Conservation (phyloP, 1,284 basidiomycete genomes). For the Leccinum fuscescens region DNA sequence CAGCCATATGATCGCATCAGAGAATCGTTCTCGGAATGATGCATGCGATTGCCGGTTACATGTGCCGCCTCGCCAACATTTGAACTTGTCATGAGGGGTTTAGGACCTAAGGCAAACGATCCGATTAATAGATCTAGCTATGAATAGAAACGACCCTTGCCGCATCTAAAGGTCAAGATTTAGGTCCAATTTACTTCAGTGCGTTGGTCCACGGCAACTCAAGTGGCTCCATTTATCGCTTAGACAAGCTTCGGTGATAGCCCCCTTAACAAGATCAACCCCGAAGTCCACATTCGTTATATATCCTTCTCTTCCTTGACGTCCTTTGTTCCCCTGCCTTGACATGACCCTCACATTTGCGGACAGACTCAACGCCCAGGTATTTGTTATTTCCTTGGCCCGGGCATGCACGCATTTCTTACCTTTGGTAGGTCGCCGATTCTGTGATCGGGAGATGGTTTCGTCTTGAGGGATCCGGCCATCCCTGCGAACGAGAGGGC, state of each 20-base stretch:
- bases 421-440: constrained; percentile 53
- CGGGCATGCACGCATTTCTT: neutral
- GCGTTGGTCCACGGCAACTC: neutral
- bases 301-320: constrained; percentile 10
- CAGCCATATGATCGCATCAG: constrained; percentile 15
- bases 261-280: neutral
- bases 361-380: constrained; percentile 44
- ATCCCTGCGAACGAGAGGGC: constrained; percentile 69
- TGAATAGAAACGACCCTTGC: neutral
- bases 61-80: constrained; percentile 10
- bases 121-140: neutral
- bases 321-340: constrained; percentile 16
- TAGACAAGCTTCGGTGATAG: neutral
- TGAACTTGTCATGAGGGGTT: neutral
- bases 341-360: constrained; percentile 40
- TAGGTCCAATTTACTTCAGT: neutral
- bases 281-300: constrained; percentile 20
- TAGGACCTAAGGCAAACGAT: neutral
- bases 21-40: constrained; percentile 22
- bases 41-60: constrained; percentile 12
- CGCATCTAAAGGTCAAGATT: neutral
- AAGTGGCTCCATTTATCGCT: neutral
- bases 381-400: constrained; percentile 14
- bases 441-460: constrained; percentile 80
- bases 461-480: constrained; percentile 80